Conservation (phyloP, 2,329 filamentous ascomycete genomes). For the Xylaria sp. region DNA sequence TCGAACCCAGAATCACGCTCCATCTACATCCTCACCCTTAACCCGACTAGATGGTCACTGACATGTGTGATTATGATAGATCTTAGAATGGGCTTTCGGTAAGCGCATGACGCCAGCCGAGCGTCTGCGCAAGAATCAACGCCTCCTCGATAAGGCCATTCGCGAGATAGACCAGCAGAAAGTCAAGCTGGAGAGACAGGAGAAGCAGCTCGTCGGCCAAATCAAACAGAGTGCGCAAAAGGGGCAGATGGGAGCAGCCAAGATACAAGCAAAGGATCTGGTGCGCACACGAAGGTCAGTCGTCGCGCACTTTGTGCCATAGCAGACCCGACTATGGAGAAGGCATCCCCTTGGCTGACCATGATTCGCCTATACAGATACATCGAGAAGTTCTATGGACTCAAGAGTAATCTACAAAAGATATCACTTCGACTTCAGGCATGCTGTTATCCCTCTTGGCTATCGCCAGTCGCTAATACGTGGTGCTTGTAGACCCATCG, state of each 20-base stretch:
- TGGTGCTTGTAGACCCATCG: slow-evolving; percentile 76
- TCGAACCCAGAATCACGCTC: neutral
- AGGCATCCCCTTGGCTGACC: neutral
- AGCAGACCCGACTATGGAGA: neutral
- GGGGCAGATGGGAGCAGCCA: slow-evolving; percentile 96
- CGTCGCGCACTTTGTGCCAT: neutral
- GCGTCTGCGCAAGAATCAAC: slow-evolving; percentile 90
- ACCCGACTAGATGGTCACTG: neutral
- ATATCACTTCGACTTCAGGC: slow-evolving; percentile 95
- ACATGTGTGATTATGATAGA: slow-evolving; percentile 57
- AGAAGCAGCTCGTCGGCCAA: slow-evolving; percentile 93
- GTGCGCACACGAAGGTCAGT: slow-evolving; percentile 83
- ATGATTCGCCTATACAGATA: slow-evolving; percentile 61
- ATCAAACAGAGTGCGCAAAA: slow-evolving; percentile 99
- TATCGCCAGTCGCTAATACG: slow-evolving; percentile 2
- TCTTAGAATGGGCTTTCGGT: slow-evolving; percentile 98
- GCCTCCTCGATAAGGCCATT: slow-evolving; percentile 96
- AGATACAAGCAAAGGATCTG: slow-evolving; percentile 97
- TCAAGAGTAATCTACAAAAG: slow-evolving; percentile 96
- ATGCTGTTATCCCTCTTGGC: slow-evolving; percentile 37
- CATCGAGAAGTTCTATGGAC: slow-evolving; percentile 97
- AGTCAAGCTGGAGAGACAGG: slow-evolving; percentile 95
- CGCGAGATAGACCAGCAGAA: slow-evolving; percentile 94
- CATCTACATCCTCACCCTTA: neutral
- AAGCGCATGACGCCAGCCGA: slow-evolving; percentile 98